Percentiles rank a stretch among this genome's conserved stretches.
Evolutionary conservation across 2,329 filamentous ascomycete species (phyloP).

Genomic region (Colletotrichum sojae): DNA sequence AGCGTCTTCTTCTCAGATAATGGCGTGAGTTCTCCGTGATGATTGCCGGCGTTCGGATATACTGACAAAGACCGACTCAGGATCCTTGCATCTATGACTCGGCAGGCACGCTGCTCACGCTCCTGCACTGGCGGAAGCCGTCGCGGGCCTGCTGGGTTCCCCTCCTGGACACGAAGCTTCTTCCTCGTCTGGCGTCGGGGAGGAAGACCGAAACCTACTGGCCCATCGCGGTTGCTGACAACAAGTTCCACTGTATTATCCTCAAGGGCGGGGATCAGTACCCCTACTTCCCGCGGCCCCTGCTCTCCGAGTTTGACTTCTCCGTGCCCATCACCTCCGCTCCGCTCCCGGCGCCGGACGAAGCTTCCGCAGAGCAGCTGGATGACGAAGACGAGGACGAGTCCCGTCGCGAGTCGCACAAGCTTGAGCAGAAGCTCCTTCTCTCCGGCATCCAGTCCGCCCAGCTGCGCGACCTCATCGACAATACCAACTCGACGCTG

Average conservation of each 20-base stretch:
- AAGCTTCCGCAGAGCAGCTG: slow-evolving; percentile 48
- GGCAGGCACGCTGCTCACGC: slow-evolving; percentile 86
- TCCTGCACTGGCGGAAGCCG: slow-evolving; percentile 90
- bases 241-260: slow-evolving; percentile 98
- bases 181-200: slow-evolving; percentile 86
- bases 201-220: slow-evolving; percentile 93
- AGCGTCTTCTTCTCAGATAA: slow-evolving; percentile 93
- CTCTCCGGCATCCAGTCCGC: slow-evolving; percentile 79
- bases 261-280: slow-evolving; percentile 95
- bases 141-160: slow-evolving; percentile 93
- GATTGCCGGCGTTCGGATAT: background rate
- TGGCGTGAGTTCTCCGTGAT: slow-evolving; percentile 72
- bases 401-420: slow-evolving; percentile 63
- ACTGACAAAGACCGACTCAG: slow-evolving; percentile 55
- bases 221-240: slow-evolving; percentile 91
- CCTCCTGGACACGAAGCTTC: slow-evolving; percentile 87
- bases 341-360: slow-evolving; percentile 52
- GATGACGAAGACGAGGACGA: slow-evolving; percentile 48
- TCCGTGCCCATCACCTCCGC: slow-evolving; percentile 81
- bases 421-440: slow-evolving; percentile 86
- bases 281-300: slow-evolving; percentile 90
- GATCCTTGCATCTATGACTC: slow-evolving; percentile 98
- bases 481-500: slow-evolving; percentile 74
- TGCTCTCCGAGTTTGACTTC: slow-evolving; percentile 95
- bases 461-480: slow-evolving; percentile 82